Base-by-base conservation (phyloP, 352 stramenopile species). In the Hyaloperonospora brassicae region DNA sequence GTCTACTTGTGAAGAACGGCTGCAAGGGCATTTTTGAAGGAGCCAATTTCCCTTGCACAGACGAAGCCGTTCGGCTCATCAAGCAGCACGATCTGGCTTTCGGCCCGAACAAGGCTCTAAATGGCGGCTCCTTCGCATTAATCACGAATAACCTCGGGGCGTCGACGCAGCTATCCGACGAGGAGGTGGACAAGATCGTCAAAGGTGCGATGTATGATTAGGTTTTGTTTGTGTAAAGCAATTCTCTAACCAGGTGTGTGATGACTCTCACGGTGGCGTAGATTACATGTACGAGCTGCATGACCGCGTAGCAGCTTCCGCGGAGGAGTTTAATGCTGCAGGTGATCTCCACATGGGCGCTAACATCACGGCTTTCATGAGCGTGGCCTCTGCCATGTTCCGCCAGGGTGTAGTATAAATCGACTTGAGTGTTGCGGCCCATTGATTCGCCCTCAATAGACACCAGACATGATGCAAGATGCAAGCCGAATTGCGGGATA, bases 331-430 rank as follows among this genome's bases (percentile, higher is more conserved):
- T 59, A 93, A 91, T 60, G 71, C 66, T 23, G 57, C 67, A 1
- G 82, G 84, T 23, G 78, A 94, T 57, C 76, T 91, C 40, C 79
- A 93, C 70, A 69, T 76, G n/a, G 96, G 96, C 48, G 81, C 89
- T 24, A 98, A 97, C 72, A 98, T 99, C 74, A 82, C 86, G 36
- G 95, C 93, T 68, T 99, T 99, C 66, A 84, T 98, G 56, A 89
- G 89, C 45, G 94, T 99, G 38, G 96, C 95, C 8, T 89, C 98
- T 62, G 89, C 90, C 60, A 98, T 99, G 95, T 90, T 98, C 66
- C 73, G 80, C 58, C 96, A 98, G 77, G 96, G 96, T 46, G 92
- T 93, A 17, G 94, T 98, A 47, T 99, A 96, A 82, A 38, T 30
- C 22, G 31, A n/a, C 40, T 30, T 5, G 2, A 17, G 13, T 30